These are phyloP conservation scores for Aureobasidium pullulans DNA, from an alignment of 2,329 filamentous ascomycete species.

Conservation along the genomic window DNA sequence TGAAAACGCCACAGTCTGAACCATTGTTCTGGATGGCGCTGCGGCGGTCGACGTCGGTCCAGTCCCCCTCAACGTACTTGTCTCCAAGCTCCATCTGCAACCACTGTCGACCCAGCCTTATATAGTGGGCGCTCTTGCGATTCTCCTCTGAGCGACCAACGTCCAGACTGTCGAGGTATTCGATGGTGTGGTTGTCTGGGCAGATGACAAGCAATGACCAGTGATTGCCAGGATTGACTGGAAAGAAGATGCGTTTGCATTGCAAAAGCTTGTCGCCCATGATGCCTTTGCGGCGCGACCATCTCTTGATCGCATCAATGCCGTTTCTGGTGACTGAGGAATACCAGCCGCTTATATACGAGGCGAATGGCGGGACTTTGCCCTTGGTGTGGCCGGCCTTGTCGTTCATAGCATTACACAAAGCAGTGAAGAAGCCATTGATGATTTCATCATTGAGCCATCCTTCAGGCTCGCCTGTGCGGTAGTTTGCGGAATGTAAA, in stretches of 20 bases:
- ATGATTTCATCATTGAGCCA: conserved; percentile 77
- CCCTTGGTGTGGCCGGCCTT: conserved; percentile 46
- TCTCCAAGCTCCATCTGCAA: conserved; percentile 51
- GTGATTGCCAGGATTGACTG: conserved; percentile 53
- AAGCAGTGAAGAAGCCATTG: conserved; percentile 56
- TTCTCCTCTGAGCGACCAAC: conserved; percentile 19
- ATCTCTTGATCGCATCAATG: conserved; percentile 43
- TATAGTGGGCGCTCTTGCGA: conserved; percentile 10
- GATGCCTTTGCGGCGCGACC: conserved; percentile 52
- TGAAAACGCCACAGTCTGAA: conserved; percentile 71
- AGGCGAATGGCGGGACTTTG: conserved; percentile 48
- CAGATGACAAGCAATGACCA: conserved; percentile 67
- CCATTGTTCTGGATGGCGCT: conserved; percentile 57
- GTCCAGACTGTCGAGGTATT: conserved; percentile 63
- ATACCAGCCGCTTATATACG: conserved; percentile 61
- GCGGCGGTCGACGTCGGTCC: conserved; percentile 44
- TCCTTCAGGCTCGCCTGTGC: conserved; percentile 36
- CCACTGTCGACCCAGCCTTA: conserved; percentile 41
- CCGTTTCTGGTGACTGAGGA: conserved; percentile 45
- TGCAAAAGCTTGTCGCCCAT: conserved; percentile 54
- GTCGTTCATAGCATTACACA: conserved; percentile 51
- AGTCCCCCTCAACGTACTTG: conserved; percentile 51
- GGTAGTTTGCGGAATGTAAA: conserved; percentile 27
- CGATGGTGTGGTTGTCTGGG: conserved; percentile 52
- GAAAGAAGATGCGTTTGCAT: conserved; percentile 62